Conservation (phyloP, 345 rosid genomes). For the Garcia nutans region DNA sequence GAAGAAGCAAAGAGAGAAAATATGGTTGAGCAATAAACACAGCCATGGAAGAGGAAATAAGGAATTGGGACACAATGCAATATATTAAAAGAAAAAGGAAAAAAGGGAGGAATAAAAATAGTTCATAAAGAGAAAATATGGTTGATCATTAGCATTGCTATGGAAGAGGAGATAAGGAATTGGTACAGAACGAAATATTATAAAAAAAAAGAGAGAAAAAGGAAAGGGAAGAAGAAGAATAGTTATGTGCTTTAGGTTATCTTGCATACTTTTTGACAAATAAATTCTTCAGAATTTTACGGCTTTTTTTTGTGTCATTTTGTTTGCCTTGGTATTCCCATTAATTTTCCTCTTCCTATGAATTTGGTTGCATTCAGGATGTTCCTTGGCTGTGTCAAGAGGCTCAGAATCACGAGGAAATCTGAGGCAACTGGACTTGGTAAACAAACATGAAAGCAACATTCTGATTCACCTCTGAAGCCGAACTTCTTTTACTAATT, state of each 20-base stretch:
- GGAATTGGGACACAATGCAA: neutral
- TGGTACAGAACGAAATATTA: too few species aligned
- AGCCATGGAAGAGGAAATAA: neutral
- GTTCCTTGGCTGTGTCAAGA: constrained; percentile 72
- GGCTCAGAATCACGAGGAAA: constrained; percentile 85
- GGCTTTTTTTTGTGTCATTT: neutral
- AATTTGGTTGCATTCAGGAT: constrained; percentile 48
- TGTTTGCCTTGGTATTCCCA: neutral
- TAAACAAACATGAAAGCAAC: constrained; percentile 27
- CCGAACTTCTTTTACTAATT: constrained; percentile 12
- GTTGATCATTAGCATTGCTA: neutral
- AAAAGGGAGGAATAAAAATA: too few species aligned
- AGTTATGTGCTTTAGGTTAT: neutral
- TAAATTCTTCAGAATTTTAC: neutral
- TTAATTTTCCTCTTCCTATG: neutral
- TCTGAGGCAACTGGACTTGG: constrained; percentile 79
- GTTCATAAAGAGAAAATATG: too few species aligned
- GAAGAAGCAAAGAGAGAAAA: neutral
- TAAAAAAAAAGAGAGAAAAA: too few species aligned
- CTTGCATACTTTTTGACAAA: neutral
- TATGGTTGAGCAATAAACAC: neutral
- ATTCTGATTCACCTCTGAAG: constrained; percentile 10
- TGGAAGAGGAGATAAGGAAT: too few species aligned
- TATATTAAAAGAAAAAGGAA: neutral
- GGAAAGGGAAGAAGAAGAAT: too few species aligned